phyloP scores from a whole-genome alignment of 768 basidiomycete genomes.

The Lactarius indigo region DNA sequence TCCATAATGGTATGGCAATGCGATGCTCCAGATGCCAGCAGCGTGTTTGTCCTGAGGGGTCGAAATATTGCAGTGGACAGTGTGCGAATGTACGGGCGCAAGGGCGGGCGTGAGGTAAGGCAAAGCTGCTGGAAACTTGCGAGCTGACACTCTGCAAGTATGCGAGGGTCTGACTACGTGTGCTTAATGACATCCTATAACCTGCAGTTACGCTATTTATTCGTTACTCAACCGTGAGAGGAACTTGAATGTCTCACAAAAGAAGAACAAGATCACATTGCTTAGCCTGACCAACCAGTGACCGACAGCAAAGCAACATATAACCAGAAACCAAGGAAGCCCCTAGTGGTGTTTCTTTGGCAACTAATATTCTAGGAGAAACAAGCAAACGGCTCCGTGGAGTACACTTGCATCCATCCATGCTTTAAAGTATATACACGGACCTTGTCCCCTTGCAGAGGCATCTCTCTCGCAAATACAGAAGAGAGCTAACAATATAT shows the following conservation, averaged over 20 bases:
- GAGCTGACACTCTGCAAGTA: neutral
- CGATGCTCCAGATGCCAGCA: neutral
- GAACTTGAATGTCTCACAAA: neutral
- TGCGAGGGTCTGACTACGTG: neutral
- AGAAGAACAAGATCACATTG: neutral
- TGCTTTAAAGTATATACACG: no score
- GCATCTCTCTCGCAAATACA: no score
- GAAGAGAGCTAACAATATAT: no score
- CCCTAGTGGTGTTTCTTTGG: no score
- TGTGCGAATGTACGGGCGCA: neutral
- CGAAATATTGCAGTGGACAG: neutral
- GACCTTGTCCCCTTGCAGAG: no score
- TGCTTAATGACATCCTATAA: neutral
- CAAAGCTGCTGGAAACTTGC: neutral
- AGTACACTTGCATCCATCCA: no score
- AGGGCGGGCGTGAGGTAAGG: neutral
- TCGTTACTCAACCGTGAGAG: neutral
- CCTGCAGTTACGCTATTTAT: neutral
- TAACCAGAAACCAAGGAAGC: no score
- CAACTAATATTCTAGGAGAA: no score
- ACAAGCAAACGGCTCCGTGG: no score
- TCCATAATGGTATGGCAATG: neutral
- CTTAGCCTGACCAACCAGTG: no score
- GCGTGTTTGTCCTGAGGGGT: neutral
- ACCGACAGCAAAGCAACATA: no score